Evolutionary conservation across 345 rosid genomes (phyloP).

Genomic region (Diplotaxis tenuifolia): DNA sequence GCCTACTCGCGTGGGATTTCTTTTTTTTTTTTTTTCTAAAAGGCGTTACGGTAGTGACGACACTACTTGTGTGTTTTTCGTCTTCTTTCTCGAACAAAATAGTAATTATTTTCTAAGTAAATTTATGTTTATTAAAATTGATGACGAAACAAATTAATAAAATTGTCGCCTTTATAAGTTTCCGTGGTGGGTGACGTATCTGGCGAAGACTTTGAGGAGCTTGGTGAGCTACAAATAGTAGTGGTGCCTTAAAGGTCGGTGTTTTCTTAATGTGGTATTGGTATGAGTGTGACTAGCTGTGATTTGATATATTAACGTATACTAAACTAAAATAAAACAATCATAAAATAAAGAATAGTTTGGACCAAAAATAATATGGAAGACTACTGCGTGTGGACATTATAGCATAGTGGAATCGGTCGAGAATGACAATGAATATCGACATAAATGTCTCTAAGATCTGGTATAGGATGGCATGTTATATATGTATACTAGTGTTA

Average conservation of each 20-base stretch:
- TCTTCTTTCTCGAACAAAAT: neutral
- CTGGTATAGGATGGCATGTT: neutral
- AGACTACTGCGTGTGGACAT: neutral
- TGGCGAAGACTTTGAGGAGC: constrained; percentile 24
- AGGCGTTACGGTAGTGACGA: constrained; percentile 25
- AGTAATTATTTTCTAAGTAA: neutral
- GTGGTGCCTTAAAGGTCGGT: constrained; percentile 16
- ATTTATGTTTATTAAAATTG: neutral
- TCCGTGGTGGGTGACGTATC: constrained; percentile 32
- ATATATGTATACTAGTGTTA: neutral
- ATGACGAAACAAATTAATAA: neutral
- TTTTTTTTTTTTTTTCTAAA: neutral
- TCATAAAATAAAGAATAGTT: neutral
- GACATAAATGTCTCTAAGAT: neutral
- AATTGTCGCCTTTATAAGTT: constrained; percentile 24
- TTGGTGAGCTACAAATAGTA: constrained; percentile 20
- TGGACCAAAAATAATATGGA: neutral
- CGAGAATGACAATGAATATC: neutral
- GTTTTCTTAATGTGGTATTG: neutral
- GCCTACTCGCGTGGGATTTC: constrained; percentile 19
- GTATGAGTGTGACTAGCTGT: constrained; percentile 9
- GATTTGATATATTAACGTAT: neutral
- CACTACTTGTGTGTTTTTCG: neutral
- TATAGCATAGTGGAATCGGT: neutral
- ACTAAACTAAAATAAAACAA: neutral